Percentiles rank a stretch among this genome's conserved stretches.
Evolutionary conservation across 2,329 filamentous ascomycete genomes (phyloP).

Genomic region (Cyanodermella asteris): DNA sequence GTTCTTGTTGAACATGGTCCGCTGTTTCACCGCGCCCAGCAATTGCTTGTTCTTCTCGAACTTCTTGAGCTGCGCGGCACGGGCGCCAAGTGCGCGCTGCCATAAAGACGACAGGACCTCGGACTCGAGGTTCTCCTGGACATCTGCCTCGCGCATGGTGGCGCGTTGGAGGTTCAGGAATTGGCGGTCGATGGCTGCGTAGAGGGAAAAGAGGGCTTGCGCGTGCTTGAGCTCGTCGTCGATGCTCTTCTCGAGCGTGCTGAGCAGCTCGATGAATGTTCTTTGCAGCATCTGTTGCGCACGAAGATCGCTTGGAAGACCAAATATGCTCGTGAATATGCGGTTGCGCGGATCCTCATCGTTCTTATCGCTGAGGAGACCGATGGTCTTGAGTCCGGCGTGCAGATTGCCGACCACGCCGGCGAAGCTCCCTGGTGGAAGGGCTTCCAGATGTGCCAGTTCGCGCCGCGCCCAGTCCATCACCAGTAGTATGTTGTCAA

Average conservation of each 20-base stretch:
- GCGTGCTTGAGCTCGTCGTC: constrained; percentile 63
- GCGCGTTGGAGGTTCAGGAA: constrained; percentile 73
- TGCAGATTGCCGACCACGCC: constrained; percentile 68
- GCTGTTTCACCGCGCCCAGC: constrained; percentile 55
- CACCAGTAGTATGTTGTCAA: constrained; percentile 77
- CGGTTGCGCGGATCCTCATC: constrained; percentile 44
- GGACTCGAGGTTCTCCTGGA: constrained; percentile 58
- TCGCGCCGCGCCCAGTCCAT: constrained; percentile 94
- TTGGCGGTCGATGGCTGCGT: constrained; percentile 74
- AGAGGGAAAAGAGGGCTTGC: constrained; percentile 64
- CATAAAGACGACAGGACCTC: constrained; percentile 70
- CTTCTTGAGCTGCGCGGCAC: constrained; percentile 56
- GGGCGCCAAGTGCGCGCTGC: constrained; percentile 62
- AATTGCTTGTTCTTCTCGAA: constrained; percentile 77
- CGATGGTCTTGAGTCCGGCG: constrained; percentile 45
- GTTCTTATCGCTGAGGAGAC: constrained; percentile 31
- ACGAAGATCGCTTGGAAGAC: constrained; percentile 58
- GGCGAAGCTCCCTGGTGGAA: constrained; percentile 41
- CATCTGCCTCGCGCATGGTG: constrained; percentile 62
- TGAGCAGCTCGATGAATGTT: constrained; percentile 72
- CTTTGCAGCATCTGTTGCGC: constrained; percentile 62
- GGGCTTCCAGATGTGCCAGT: constrained; percentile 43
- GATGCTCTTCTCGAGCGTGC: constrained; percentile 74
- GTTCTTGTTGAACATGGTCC: constrained; percentile 71
- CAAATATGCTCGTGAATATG: constrained; percentile 52